A percentile compares a stretch with the other conserved stretches of the same genome.
Conservation (phyloP, 2,329 filamentous ascomycete species). For the Hymenoscyphus fraxineus region DNA sequence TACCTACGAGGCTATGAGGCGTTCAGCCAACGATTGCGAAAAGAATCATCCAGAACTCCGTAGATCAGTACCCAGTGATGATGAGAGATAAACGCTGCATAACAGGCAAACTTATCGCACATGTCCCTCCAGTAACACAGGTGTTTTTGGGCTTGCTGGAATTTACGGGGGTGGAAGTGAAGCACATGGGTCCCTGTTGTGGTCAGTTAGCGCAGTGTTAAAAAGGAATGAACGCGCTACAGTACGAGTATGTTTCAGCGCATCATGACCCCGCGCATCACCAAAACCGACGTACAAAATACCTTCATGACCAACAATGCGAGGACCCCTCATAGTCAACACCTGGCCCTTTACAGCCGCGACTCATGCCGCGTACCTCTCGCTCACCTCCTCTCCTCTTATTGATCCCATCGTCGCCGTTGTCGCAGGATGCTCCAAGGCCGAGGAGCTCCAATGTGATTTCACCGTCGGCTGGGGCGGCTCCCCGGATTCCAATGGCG, state of each 20-base stretch:
- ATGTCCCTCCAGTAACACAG: too few species aligned
- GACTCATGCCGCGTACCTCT: slow-evolving; percentile 1
- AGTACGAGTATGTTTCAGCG: too few species aligned
- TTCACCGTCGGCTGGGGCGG: slow-evolving; percentile 7
- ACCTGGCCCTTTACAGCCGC: slow-evolving; percentile 7
- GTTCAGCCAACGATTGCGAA: not conserved
- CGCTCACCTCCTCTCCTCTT: not conserved
- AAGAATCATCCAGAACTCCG: not conserved
- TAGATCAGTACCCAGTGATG: not conserved
- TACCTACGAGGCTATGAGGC: not conserved
- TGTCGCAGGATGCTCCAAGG: slow-evolving; percentile 3
- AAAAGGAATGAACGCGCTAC: not conserved
- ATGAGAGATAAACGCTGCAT: not conserved
- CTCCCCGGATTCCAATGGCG: slow-evolving; percentile 5
- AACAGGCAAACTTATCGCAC: too few species aligned
- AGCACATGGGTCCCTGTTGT: not conserved
- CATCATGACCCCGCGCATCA: not conserved
- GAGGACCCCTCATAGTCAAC: slow-evolving; percentile 5
- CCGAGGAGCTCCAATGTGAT: slow-evolving; percentile 4
- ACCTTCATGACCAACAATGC: not conserved
- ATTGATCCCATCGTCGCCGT: not conserved
- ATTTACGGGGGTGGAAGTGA: too few species aligned
- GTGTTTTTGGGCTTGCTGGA: too few species aligned
- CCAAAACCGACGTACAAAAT: not conserved
- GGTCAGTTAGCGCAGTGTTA: not conserved